phyloP scores from a whole-genome alignment of 306 rosid species.

The Macrotyloma uniflorum region DNA sequence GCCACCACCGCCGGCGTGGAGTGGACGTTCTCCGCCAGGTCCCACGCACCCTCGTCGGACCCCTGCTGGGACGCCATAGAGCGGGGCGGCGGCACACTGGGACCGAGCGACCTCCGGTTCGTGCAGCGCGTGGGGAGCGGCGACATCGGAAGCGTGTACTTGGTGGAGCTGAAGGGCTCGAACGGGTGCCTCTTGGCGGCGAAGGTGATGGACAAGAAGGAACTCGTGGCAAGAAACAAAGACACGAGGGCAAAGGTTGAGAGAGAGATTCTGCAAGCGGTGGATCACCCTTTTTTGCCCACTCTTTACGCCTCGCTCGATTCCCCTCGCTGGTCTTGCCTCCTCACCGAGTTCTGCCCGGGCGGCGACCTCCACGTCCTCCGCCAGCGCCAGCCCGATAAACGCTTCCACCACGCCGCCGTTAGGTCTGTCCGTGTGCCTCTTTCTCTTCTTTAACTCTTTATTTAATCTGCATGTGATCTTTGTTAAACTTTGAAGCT shows the following conservation, averaged over 20 bases:
- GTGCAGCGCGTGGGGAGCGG: constrained; percentile 54
- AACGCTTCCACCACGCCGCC: constrained; percentile 50
- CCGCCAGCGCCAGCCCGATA: constrained; percentile 53
- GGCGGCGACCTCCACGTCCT: constrained; percentile 64
- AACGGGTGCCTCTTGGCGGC: constrained; percentile 53
- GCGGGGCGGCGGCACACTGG: background rate
- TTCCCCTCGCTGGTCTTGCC: constrained; percentile 50
- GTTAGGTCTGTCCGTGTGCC: constrained; percentile 45
- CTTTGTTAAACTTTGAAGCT: background rate
- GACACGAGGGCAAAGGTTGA: constrained; percentile 48
- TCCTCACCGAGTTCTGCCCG: constrained; percentile 61
- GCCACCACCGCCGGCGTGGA: background rate
- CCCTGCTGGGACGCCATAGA: constrained; percentile 43
- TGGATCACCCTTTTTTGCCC: constrained; percentile 61
- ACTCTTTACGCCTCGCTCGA: constrained; percentile 52
- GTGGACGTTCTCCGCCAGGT: constrained; percentile 8
- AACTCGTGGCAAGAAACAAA: constrained; percentile 46
- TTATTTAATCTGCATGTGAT: background rate
- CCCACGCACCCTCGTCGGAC: constrained; percentile 16
- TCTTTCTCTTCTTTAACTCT: background rate
- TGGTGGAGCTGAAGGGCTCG: constrained; percentile 52
- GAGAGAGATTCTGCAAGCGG: constrained; percentile 49
- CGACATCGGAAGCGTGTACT: constrained; percentile 59
- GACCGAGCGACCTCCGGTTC: constrained; percentile 45
- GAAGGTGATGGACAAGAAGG: constrained; percentile 66